Evolutionary conservation across 805 yeast species (phyloP), one percentile per base, ranked within the genome.

Genomic region (Saccharomycopsis sp.): DNA sequence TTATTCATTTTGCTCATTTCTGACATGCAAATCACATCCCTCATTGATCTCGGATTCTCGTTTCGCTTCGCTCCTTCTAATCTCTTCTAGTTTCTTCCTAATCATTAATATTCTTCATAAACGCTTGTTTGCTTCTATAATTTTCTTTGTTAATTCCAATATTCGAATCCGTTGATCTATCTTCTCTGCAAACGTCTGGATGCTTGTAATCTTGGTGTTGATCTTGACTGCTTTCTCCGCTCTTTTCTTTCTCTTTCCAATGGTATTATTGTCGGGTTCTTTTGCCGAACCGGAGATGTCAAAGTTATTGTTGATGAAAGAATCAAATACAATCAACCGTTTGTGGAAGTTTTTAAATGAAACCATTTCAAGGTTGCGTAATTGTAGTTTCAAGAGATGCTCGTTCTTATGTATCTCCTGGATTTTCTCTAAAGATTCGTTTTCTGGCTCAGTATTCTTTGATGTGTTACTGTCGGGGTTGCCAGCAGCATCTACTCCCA

Each of bases 81-180:
- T 35, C 8, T 35, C n/a, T n/a, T n/a, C n/a, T n/a, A 9, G 14
- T 35, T 35, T 35, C 14, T 35, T 44, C 22, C 12, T 44, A 44
- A 44, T 44, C 22, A 44, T 44, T 44, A 44, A 44, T 44, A 44
- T 19, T 44, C 12, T 17, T 44, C 22, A n/a, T 44, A 44, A 44
- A 5, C 22, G 3, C 42, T 47, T 47, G 15, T 47, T 57, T 5
- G 44, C n/a, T 38, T 47, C 49, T 29, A 53, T 53, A 29, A 50
- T 38, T 53, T 52, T 59, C 52, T 47, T 55, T 23, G 64, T 56
- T 17, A 51, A 29, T 41, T 62, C 64, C 20, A 62, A 51, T 9
- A 62, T 57, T 54, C 64, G 23, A 14, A 62, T 53, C 49, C 54
- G 57, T 47, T 57, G 64, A 42, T 62, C 64, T 7, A 59, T 55